Evolutionary conservation across 148 eudicot species (phyloP), one percentile per base, ranked within the genome.

Genomic region (Camellia lanceoleosa): DNA sequence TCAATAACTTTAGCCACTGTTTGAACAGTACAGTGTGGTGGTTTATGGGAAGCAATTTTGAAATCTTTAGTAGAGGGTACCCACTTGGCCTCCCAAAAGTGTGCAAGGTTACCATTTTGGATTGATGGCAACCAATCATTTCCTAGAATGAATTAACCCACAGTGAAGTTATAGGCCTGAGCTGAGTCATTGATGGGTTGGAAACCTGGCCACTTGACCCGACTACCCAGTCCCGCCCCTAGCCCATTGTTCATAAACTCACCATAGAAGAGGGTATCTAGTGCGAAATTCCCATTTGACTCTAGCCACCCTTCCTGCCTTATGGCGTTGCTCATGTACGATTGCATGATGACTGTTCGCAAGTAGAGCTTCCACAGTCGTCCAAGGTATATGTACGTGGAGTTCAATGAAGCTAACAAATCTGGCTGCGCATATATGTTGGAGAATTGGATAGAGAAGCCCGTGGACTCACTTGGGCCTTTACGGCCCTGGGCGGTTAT

Each of bases 401-500:
- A 5, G 3, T 85, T 84, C 20, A 55, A 0, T 5, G 76, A 69
- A 20, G 79, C 63, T 16, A 76, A 19, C 47, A 91, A 78, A 23
- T 86, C 87, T 8, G 89, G 83, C 67, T 92, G 96, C 0, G 75
- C 91, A 0, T 91, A 79, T 42, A 94, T 87, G 80, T 91, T 90
- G 60, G 89, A 92, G 65, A 87, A 88, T 71, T 94, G 98, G 80
- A 94, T 81, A 0, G 98, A 81, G 80, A 94, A 94, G 3, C 98
- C 98, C 0, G 97, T 81, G 70, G 87, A 78, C 12, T 92, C 89
- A 2, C 78, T 75, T 0, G 88, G 87, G 56, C 88, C 93, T 65
- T 87, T 90, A 0, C 98, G 89, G 44, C 97, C 98, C 16, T 92
- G 96, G 56, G 98, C 98, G 0, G 98, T 94, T 54, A 94, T 84